Evolutionary conservation across 345 rosid species (phyloP), one percentile per base, ranked within the genome.

Genomic region (Ceriops tagal): DNA sequence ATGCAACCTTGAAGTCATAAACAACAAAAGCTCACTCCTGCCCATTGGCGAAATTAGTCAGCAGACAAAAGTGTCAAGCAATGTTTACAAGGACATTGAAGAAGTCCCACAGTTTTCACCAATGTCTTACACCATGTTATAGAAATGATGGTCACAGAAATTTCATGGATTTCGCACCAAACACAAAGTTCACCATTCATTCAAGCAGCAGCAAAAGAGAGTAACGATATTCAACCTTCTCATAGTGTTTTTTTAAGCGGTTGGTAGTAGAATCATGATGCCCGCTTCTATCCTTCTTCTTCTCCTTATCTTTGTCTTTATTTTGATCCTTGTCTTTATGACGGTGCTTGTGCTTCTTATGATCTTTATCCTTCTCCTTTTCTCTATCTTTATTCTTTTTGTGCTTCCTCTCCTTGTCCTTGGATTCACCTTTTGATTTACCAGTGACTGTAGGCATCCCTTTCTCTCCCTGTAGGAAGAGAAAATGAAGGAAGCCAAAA

Each of bases 391-490:
- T 93, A 81, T 82, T 93, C 80, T 88, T 93, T 80, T 85, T 93
- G 82, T 86, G 98, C 83, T 88, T 93, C 85, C 92, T 85, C 70
- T 91, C 95, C 81, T 86, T 89, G 77, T 91, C 96, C 74, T 86
- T 91, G 21, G 89, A 79, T 66, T 88, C 95, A 68, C 80, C 73
- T 77, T 83, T 93, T 58, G 85, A 84, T 80, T 90, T 95, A 10
- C 89, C 81, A 27, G 89, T 82, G 73, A 92, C 46, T 0, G 96
- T 95, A 62, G 93, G 96, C 58, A 71, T 74, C 73, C 97, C 96
- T 75, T 87, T 92, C 73, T 87, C 96, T 51, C 80, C 82, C 99
- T 95, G 63, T 27, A 56, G 62, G 55, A 53, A 55, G 62, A 47
- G 3, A 67, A 4, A 19, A 30, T 4, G 27, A 22, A 56, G 59